Evolutionary conservation across 2,329 filamentous ascomycete species (phyloP).

Genomic region (Hymenoscyphus scutula): DNA sequence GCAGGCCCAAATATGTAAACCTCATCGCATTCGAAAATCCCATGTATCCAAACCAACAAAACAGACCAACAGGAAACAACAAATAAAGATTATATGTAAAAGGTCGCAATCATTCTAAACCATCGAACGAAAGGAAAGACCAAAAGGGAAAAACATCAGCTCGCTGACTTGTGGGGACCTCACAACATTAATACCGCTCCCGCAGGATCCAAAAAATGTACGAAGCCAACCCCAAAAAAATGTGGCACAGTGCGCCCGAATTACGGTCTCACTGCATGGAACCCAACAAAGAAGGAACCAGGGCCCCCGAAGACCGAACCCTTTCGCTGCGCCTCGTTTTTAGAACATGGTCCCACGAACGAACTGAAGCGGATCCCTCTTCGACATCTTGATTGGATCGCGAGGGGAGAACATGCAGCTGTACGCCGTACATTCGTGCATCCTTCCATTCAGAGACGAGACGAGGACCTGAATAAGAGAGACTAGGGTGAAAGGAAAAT

Average conservation of each 20-base stretch:
- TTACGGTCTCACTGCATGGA: constrained; percentile 13
- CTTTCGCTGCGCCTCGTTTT: constrained; percentile 9
- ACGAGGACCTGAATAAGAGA: neutral
- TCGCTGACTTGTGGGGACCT: constrained; percentile 4
- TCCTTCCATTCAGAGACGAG: neutral
- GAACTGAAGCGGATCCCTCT: neutral
- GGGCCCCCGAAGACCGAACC: too few species aligned
- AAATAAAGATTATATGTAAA: neutral
- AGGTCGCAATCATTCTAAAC: neutral
- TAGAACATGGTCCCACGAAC: neutral
- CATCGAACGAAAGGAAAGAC: constrained; percentile 5
- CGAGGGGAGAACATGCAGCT: neutral
- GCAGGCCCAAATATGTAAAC: neutral
- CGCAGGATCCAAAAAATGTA: neutral
- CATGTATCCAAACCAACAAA: neutral
- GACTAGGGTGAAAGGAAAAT: neutral
- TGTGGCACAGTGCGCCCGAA: constrained; percentile 6
- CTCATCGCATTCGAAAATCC: neutral
- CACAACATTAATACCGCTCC: neutral
- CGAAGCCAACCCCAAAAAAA: neutral
- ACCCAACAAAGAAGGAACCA: constrained; percentile 2
- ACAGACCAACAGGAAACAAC: neutral
- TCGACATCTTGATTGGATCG: neutral
- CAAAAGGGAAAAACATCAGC: constrained; percentile 12
- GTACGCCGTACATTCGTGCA: neutral